phyloP scores from a whole-genome alignment of 805 yeast genomes.

The Spathaspora girioi region DNA sequence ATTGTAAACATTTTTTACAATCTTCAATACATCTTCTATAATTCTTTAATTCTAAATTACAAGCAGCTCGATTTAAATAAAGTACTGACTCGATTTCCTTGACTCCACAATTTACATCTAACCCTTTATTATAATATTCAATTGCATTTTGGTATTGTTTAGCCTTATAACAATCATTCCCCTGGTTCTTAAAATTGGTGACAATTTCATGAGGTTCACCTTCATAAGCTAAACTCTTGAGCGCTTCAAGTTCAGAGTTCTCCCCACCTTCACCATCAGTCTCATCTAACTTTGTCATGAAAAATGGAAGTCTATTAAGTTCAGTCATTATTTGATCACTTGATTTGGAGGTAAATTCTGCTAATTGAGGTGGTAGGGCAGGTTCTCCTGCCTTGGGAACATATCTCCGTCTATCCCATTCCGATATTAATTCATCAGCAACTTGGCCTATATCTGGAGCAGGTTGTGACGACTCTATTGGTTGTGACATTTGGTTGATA shows the following conservation, averaged over 20 bases:
- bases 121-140: conserved; percentile 73
- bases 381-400: conserved; percentile 59
- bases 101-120: conserved; percentile 65
- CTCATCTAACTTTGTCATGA: conserved; percentile 84
- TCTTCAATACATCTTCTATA: conserved; percentile 85
- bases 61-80: conserved; percentile 82
- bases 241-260: conserved; percentile 76
- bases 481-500: neutral
- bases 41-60: conserved; percentile 81
- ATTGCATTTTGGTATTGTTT: conserved; percentile 76
- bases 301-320: conserved; percentile 82
- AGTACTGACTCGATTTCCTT: conserved; percentile 56
- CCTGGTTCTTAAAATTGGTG: conserved; percentile 84
- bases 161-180: conserved; percentile 77
- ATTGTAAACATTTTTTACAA: conserved; percentile 63
- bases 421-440: conserved; percentile 24
- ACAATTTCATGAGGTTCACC: conserved; percentile 95
- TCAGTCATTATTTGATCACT: conserved; percentile 76
- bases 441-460: conserved; percentile 1
- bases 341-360: conserved; percentile 57
- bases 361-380: conserved; percentile 76
- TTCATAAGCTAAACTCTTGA: conserved; percentile 87
- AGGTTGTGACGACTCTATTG: neutral
- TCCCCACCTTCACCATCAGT: conserved; percentile 76
- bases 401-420: conserved; percentile 40